Base-by-base conservation (phyloP, 352 stramenopile species). In the Pseudoperonospora humuli region DNA sequence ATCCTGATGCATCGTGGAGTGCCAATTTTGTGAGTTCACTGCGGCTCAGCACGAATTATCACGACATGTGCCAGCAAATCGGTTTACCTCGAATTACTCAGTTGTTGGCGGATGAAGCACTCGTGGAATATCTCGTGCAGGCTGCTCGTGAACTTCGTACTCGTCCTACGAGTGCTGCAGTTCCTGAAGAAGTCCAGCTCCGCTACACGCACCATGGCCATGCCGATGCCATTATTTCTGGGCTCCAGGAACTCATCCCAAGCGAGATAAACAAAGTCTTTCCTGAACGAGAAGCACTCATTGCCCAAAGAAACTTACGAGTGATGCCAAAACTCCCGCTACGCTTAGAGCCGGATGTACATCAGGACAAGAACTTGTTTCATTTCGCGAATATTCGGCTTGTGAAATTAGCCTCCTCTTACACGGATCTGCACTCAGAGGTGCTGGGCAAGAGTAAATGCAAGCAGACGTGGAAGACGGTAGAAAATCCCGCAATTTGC, bases 401-500 rank as follows among this genome's bases (percentile, higher is more conserved):
- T 3, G 75, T 84, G 13, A 63, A 60, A 2, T 57, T 92, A 6
- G 66, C 77, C n/a, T 56, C 64, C 10, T 62, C 73, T 19, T 92
- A 89, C 56, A 92, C 80, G 5, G 76, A 89, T 49, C 39, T 89
- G 17, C 78, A 92, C 61, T 73, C 74, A 21, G 66, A 86, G 29
- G 69, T 86, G 6, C 55, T 87, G 23, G 61, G 64, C 10, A 74
- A 78, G 33, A 85, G 74, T 54, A 80, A 80, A 27, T 93, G 77
- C 47, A 78, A 76, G 28, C 69, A 80, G 38, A 86, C 75, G 23
- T 71, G 61, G 60, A 82, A 77, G 28, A 62, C 74, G 15, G 65
- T 86, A 11, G 81, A 93, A 49, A 86, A 86, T 40, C 78, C 81
- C 3, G 77, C 81, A 1, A 80, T 93, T 32, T 93, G 81, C 24